A percentile compares a stretch with the other conserved stretches of the same genome.
phyloP scores from a whole-genome alignment of 2,329 filamentous ascomycete species.

The Gnomoniopsis sp. region DNA sequence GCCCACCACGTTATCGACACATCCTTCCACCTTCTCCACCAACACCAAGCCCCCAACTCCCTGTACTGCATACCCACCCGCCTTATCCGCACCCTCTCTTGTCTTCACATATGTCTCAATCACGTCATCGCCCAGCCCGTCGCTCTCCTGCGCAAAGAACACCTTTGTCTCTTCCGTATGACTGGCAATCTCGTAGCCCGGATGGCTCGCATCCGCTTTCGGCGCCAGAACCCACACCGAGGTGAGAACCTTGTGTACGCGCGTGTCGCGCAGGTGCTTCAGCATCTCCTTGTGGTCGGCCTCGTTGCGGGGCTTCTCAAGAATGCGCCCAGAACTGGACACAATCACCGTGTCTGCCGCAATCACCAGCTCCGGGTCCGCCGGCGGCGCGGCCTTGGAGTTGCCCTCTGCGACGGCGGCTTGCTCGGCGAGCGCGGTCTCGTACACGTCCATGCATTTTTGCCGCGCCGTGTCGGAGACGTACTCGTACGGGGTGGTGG shows the following conservation, averaged over 20 bases:
- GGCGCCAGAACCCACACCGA: conserved; percentile 82
- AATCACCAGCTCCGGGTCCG: conserved; percentile 80
- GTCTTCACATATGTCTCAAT: conserved; percentile 77
- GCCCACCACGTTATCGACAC: conserved; percentile 91
- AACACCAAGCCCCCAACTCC: conserved; percentile 82
- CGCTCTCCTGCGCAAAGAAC: conserved; percentile 67
- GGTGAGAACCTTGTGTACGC: conserved; percentile 79
- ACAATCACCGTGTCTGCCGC: conserved; percentile 91
- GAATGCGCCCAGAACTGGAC: conserved; percentile 67
- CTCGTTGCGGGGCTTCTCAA: conserved; percentile 87
- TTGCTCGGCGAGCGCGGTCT: conserved; percentile 39
- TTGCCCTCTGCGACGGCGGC: conserved; percentile 28
- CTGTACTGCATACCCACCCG: conserved; percentile 92
- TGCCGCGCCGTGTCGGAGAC: conserved; percentile 80
- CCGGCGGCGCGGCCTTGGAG: conserved; percentile 29
- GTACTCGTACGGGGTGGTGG: conserved; percentile 81
- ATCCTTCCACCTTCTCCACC: conserved; percentile 84
- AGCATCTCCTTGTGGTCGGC: conserved; percentile 82
- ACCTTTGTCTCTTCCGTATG: conserved; percentile 89
- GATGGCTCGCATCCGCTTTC: conserved; percentile 72
- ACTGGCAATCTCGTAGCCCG: conserved; percentile 79
- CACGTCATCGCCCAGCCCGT: conserved; percentile 70
- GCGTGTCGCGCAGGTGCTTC: conserved; percentile 72
- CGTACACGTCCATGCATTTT: conserved; percentile 75
- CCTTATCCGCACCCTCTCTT: conserved; percentile 91